A percentile compares a stretch with the other conserved stretches of the same genome.
These are phyloP conservation scores for Pseudogymnoascus sp. DNA, from an alignment of 2,329 filamentous ascomycete genomes.

Conservation along the genomic window DNA sequence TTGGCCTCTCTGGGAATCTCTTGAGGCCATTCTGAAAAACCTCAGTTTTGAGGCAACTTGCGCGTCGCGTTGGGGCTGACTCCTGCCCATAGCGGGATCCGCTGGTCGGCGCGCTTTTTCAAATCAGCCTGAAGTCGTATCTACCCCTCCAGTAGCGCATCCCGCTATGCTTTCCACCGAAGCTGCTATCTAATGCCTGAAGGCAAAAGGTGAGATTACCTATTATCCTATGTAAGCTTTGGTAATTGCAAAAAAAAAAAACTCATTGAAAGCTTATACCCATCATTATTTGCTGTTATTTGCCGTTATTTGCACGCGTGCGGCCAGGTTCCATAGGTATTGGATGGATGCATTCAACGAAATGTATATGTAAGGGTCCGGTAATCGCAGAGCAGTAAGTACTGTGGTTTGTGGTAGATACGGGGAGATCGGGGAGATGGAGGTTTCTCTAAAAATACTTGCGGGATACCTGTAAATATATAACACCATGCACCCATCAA, in stretches of 20 bases:
- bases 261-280: neutral
- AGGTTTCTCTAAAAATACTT: neutral
- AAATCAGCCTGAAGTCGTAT: neutral
- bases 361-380: neutral
- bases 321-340: neutral
- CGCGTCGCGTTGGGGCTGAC: neutral
- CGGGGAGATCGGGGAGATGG: neutral
- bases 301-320: neutral
- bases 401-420: neutral
- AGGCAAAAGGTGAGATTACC: neutral
- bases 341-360: neutral
- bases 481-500: too few relatives aligned
- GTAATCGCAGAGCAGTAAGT: neutral
- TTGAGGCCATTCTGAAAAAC: neutral
- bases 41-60: neutral
- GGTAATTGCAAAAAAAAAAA: neutral
- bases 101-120: neutral
- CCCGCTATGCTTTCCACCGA: conserved; percentile 2
- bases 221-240: neutral
- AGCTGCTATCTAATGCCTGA: neutral
- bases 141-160: neutral
- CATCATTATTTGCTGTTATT: neutral
- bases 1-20: neutral
- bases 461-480: neutral
- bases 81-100: neutral